Conservation (phyloP, 208 protist species). For the Trypanosoma grayi region DNA sequence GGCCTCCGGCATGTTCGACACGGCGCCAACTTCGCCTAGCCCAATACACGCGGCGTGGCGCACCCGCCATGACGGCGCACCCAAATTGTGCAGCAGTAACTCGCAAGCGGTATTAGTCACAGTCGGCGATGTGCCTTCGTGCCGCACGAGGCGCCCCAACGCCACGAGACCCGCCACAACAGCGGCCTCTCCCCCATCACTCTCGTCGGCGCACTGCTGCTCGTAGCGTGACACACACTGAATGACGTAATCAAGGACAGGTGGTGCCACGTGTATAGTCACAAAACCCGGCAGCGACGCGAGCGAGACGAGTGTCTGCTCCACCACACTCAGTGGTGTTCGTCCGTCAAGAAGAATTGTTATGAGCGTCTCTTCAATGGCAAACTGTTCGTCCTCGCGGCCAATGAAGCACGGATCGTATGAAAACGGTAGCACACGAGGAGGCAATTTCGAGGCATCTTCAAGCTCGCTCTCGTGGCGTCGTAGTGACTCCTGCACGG, state of each 20-base stretch:
- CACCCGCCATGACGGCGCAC: conserved; percentile 37
- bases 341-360: conserved; percentile 19
- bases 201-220: not conserved
- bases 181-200: conserved; percentile 28
- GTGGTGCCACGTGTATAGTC: conserved; percentile 41
- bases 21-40: conserved; percentile 39
- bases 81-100: conserved; percentile 26
- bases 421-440: conserved; percentile 38
- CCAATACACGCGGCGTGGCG: conserved; percentile 59
- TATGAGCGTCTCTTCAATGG: conserved; percentile 49
- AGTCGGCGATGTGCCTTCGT: conserved; percentile 17
- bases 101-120: conserved; percentile 21
- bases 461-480: not conserved
- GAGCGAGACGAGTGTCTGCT: conserved; percentile 61
- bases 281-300: conserved; percentile 46
- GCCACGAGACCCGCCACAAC: conserved; percentile 47
- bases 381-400: conserved; percentile 45
- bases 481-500: conserved; percentile 2
- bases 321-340: conserved; percentile 30
- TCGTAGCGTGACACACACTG: conserved; percentile 11
- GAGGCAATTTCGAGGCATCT: not conserved
- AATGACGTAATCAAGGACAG: conserved; percentile 59
- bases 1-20: conserved; percentile 11
- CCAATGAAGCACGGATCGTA: conserved; percentile 39
- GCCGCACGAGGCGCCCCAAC: conserved; percentile 37